These are phyloP conservation scores for Backusella mclennaniae DNA, from an alignment of 192 early-diverging fungal genomes.

Conservation along the genomic window DNA sequence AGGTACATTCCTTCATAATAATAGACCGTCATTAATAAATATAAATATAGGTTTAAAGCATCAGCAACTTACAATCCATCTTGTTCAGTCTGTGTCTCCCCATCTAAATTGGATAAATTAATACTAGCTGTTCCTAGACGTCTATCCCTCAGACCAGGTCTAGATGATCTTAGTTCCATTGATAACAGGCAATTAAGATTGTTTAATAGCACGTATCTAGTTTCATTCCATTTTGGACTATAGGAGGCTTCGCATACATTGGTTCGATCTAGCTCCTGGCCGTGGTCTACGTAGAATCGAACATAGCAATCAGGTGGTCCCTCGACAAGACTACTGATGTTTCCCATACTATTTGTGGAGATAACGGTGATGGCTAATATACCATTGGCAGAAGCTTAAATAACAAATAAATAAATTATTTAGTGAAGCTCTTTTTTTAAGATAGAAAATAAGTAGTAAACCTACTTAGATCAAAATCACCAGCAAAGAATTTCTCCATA, in stretches of 20 bases:
- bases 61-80: slow-evolving; percentile 31
- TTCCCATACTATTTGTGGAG: slow-evolving; percentile 18
- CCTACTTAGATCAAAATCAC: slow-evolving; percentile 35
- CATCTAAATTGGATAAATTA: slow-evolving; percentile 11
- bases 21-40: neutral
- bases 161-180: slow-evolving; percentile 19
- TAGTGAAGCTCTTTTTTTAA: neutral
- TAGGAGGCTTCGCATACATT: slow-evolving; percentile 14
- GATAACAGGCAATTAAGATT: slow-evolving; percentile 21
- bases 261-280: slow-evolving; percentile 29
- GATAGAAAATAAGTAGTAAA: neutral
- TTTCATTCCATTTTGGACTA: slow-evolving; percentile 35
- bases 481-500: slow-evolving; percentile 26
- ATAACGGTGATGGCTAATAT: slow-evolving; percentile 29
- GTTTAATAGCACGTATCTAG: slow-evolving; percentile 26
- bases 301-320: slow-evolving; percentile 26
- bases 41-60: neutral
- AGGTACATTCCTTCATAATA: slow-evolving; percentile 9
- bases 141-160: slow-evolving; percentile 27
- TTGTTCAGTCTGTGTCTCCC: slow-evolving; percentile 2
- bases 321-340: slow-evolving; percentile 1
- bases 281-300: slow-evolving; percentile 33
- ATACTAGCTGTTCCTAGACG: slow-evolving; percentile 24
- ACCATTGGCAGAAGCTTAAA: slow-evolving; percentile 31
- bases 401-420: neutral